Evolutionary conservation across 345 rosid species (phyloP), one percentile per base, ranked within the genome.

Genomic region (Erysimum cheiranthoides): DNA sequence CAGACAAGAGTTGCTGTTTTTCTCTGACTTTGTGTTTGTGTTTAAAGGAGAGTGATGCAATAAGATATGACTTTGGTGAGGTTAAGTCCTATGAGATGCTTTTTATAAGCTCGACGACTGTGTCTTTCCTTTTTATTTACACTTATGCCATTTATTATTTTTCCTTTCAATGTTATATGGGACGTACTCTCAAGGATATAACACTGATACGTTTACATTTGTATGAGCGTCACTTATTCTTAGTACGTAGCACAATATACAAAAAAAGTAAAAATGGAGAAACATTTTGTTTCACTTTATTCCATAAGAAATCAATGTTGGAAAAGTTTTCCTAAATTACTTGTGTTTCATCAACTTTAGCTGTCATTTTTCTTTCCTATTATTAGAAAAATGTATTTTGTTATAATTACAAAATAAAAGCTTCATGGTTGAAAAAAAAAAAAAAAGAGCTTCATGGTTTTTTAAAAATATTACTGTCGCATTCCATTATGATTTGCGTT

Each of bases 1-100:
- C 35, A 75, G 79, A 67, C 68, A 68, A 75, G 53, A 39, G 68
- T 75, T 59, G 68, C 18, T 75, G 51, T 75, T 68, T 71, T 67
- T 50, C 47, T 75, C 9, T 67, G 45, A 67, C 61, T 21, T 21
- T 21, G 25, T 21, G 25, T 21, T 21, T 76, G 47, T 69, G 70
- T 69, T 69, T 61, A 13, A 61, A 68, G 57, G 56, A 61, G 62
- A 75, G 57, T 51, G 79, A 35, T 68, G 61, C 11, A 59, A 43
- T 4, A 17, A 17, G 73, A 75, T 60, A 68, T 68, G 74, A 61
- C 74, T 69, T 69, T 76, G 65, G 71, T 70, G 66, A 62, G 47
- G 75, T 70, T 61, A 42, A 60, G 74, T 76, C 70, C 65, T 61
- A 45, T 16, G 74, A 35, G 43, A 61, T 70, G 80, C 80, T 45